Base-by-base conservation (phyloP, 1,284 basidiomycete species). In the Malassezia vespertilionis region DNA sequence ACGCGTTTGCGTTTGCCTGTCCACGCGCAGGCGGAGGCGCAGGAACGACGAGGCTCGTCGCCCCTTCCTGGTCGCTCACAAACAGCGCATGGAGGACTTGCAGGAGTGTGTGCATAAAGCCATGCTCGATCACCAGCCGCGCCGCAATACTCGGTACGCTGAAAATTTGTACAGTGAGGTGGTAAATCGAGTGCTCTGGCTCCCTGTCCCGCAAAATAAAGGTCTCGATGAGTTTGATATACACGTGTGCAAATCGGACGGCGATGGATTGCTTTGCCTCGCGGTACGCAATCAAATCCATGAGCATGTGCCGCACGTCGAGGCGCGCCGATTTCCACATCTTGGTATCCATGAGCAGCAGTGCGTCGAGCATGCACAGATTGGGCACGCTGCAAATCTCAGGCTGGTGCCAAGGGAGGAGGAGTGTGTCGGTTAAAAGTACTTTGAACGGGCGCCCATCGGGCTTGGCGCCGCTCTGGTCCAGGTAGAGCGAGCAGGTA, bases 261-360 rank as follows among this genome's bases (percentile, higher is more conserved):
- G 86, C 83, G 51, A 90, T 74, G 23, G 80, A 79, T 17, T 84
- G 73, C 65, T 85, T 87, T 64, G 87, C 82, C 32, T 80, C 78
- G 47, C 80, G 79, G 24, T 47, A 56, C 4, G 79, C 82, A 18
- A 89, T 76, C 9, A 88, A 72, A 6, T 82, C 80, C 3, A 85
- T 83, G 53, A 86, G 85, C 14, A 88, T 77, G 68, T 85, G 82
- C 72, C 87, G 86, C 47, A 88, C 71, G 57, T 79, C 81, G 45
- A 86, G 73, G 4, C 87, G 76, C 10, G 61, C 62, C 35, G 54
- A 57, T 46, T 70, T 70, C 67, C 65, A 68, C 47, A 70, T 50
- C 49, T 61, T 62, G 32, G 53, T 49, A 35, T 69, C 67, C 46
- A 70, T 53, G 15, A 70, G 49, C 8, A 70, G 46, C 23, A 70